Evolutionary conservation across 1,139 yeast species (phyloP).

Genomic region (Hemisphaericaspora xylofermentans): DNA sequence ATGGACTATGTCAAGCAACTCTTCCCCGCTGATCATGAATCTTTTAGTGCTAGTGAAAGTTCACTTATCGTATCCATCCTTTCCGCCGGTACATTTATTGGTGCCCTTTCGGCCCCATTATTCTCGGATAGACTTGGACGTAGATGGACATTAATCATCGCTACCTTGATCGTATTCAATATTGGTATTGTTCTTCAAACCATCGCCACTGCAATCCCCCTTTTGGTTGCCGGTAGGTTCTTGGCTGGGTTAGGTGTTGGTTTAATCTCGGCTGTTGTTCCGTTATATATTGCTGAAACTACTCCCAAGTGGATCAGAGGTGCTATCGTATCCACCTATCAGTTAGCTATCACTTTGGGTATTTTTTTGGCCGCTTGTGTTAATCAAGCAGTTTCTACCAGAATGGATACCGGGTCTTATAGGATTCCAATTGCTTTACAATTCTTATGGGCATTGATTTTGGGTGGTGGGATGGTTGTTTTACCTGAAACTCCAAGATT

Average conservation of each 20-base stretch:
- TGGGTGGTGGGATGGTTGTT: conserved; percentile 53
- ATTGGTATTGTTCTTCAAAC: conserved; percentile 62
- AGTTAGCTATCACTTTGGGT: conserved; percentile 61
- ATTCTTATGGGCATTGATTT: conserved; percentile 36
- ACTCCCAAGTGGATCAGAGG: conserved; percentile 71
- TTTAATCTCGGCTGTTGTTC: conserved; percentile 58
- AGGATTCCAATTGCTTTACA: conserved; percentile 61
- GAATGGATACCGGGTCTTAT: conserved; percentile 55
- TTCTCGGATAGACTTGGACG: conserved; percentile 59
- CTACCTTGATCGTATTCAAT: conserved; percentile 53
- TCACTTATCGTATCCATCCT: conserved; percentile 66
- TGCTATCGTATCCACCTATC: conserved; percentile 62
- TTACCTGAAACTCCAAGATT: conserved; percentile 82
- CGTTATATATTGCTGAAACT: conserved; percentile 65
- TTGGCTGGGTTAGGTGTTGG: conserved; percentile 67
- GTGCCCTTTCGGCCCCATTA: conserved; percentile 57
- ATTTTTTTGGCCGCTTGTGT: conserved; percentile 64
- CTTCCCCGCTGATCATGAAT: conserved; percentile 32
- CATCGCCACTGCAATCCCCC: conserved; percentile 43
- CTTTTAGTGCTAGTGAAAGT: conserved; percentile 50
- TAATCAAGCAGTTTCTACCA: conserved; percentile 55
- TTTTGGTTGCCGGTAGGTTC: conserved; percentile 52
- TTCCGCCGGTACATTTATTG: conserved; percentile 71
- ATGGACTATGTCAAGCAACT: conserved; percentile 59
- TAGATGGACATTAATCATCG: conserved; percentile 50